A percentile compares a stretch with the other conserved stretches of the same genome.
Conservation (phyloP, 139 green algal species). For the Marvania coccoides region DNA sequence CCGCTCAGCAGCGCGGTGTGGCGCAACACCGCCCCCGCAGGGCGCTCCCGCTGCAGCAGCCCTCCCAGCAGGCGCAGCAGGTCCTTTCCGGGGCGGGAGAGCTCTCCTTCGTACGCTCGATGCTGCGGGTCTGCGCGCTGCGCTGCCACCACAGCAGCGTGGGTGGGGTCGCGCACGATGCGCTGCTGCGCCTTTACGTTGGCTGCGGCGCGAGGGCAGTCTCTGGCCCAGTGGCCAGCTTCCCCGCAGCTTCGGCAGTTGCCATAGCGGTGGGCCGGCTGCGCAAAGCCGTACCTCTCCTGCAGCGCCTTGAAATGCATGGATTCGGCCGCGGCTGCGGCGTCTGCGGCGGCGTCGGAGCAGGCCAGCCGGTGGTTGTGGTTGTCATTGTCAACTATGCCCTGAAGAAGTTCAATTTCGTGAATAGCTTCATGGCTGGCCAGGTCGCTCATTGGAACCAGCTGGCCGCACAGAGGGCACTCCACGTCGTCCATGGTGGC, state of each 20-base stretch:
- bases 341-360: neutral
- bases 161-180: neutral
- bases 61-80: neutral
- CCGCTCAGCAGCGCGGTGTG: slow-evolving; percentile 7
- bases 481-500: neutral
- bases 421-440: slow-evolving; percentile 19
- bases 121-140: neutral
- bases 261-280: slow-evolving; percentile 6
- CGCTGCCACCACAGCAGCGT: neutral
- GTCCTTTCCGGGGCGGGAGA: neutral
- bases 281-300: slow-evolving; percentile 10
- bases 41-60: neutral
- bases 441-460: slow-evolving; percentile 7
- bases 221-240: slow-evolving; percentile 13
- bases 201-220: slow-evolving; percentile 13
- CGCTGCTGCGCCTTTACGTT: neutral
- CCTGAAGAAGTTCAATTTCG: neutral
- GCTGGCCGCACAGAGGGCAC: slow-evolving; percentile 6
- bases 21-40: neutral
- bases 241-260: slow-evolving; percentile 20
- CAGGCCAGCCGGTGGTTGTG: no score
- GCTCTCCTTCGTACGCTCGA: slow-evolving; percentile 3
- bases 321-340: neutral
- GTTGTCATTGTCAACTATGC: no score
- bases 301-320: slow-evolving; percentile 10